phyloP scores from a whole-genome alignment of 495 filamentous ascomycete genomes.

The Trichoderma orchidacearum region DNA sequence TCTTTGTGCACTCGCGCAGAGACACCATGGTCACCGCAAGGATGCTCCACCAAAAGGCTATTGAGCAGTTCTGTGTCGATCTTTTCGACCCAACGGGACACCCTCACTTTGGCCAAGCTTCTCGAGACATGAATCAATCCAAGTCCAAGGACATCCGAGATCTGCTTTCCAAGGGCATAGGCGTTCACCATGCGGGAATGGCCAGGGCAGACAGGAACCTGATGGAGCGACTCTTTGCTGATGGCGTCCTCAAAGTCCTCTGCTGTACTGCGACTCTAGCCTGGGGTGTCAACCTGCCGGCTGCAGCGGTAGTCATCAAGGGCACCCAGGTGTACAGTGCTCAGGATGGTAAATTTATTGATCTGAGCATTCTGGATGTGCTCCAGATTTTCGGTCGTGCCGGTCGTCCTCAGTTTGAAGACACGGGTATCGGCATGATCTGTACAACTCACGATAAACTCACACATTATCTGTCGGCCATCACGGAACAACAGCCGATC shows the following conservation, averaged over 20 bases:
- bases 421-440: slow-evolving; percentile 92
- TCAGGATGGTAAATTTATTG: slow-evolving; percentile 90
- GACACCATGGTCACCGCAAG: slow-evolving; percentile 84
- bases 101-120: slow-evolving; percentile 54
- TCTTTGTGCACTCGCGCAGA: slow-evolving; percentile 94
- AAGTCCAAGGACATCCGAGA: slow-evolving; percentile 78
- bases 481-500: slow-evolving; percentile 92
- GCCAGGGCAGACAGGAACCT: slow-evolving; percentile 83
- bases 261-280: slow-evolving; percentile 97
- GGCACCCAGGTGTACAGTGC: slow-evolving; percentile 95
- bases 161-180: slow-evolving; percentile 76
- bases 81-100: slow-evolving; percentile 70
- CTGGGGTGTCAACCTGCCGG: slow-evolving; percentile 98
- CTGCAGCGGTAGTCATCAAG: slow-evolving; percentile 95
- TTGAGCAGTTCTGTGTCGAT: slow-evolving; percentile 59
- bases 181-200: slow-evolving; percentile 95
- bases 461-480: slow-evolving; percentile 80
- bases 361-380: slow-evolving; percentile 93
- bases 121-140: slow-evolving; percentile 69
- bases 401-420: slow-evolving; percentile 92
- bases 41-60: slow-evolving; percentile 72
- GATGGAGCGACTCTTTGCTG: slow-evolving; percentile 77
- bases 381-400: slow-evolving; percentile 98
- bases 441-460: slow-evolving; percentile 88
- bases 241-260: slow-evolving; percentile 84